These are phyloP conservation scores for Dictyostelium firmibasis DNA, from an alignment of 78 protist species.

Conservation along the genomic window DNA sequence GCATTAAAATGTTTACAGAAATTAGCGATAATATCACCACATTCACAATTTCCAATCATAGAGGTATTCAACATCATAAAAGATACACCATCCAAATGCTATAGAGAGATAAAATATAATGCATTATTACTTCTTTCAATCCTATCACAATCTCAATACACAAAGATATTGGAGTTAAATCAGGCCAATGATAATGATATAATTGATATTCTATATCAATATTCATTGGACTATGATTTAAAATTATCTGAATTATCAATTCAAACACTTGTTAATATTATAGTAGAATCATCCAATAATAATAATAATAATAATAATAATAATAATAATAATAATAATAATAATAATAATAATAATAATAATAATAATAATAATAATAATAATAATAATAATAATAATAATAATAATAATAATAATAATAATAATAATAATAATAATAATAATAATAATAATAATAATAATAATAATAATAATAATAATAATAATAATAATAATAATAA, in stretches of 20 bases:
- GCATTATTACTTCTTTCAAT: background rate
- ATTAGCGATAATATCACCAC: slow-evolving; percentile 40
- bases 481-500: slow-evolving; percentile 15
- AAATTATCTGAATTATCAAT: slow-evolving; percentile 43
- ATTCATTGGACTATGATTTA: background rate
- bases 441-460: background rate
- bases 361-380: slow-evolving; percentile 19
- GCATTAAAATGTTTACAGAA: slow-evolving; percentile 36
- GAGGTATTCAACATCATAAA: slow-evolving; percentile 5
- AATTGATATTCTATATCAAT: background rate
- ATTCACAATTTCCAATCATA: slow-evolving; percentile 33
- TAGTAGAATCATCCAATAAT: slow-evolving; percentile 11
- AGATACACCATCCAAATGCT: background rate
- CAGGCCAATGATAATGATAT: background rate
- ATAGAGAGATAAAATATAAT: background rate
- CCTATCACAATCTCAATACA: slow-evolving; percentile 7
- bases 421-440: slow-evolving; percentile 21
- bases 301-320: slow-evolving; percentile 16
- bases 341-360: background rate
- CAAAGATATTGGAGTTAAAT: background rate
- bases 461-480: background rate
- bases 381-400: slow-evolving; percentile 1
- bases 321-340: slow-evolving; percentile 15
- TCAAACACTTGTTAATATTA: slow-evolving; percentile 3
- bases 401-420: background rate